These are phyloP conservation scores for Cystobasidium onofrii DNA, from an alignment of 768 basidiomycete genomes.

Conservation along the genomic window DNA sequence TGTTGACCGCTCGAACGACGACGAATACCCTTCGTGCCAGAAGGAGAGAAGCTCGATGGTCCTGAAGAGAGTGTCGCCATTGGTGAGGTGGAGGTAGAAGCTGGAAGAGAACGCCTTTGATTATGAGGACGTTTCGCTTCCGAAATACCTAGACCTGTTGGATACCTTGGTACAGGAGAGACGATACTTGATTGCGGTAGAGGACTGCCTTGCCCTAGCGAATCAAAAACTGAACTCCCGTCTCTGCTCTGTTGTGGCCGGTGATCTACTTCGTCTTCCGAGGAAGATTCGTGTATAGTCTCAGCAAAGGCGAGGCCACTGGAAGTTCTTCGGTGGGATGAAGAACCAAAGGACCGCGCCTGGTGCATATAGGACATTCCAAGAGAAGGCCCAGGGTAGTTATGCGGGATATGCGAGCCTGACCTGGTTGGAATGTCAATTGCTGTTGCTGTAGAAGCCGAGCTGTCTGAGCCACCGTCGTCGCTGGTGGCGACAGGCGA, in stretches of 20 bases:
- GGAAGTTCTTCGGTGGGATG: neutral
- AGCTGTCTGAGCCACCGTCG: conserved; percentile 3
- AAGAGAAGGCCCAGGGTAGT: neutral
- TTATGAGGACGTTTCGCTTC: neutral
- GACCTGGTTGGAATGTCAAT: conserved; percentile 20
- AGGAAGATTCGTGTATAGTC: conserved; percentile 9
- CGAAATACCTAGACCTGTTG: neutral
- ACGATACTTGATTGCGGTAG: neutral
- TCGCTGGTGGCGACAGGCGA: conserved; percentile 26
- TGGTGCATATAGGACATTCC: neutral
- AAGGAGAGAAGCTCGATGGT: neutral
- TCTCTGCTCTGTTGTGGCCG: neutral
- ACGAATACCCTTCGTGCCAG: neutral
- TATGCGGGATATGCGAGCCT: neutral
- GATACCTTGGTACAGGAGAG: neutral
- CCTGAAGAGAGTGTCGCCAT: neutral
- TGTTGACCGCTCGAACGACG: conserved; percentile 20
- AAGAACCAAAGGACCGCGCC: neutral
- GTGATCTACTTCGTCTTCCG: neutral
- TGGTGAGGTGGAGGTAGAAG: conserved; percentile 10
- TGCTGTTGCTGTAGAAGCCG: conserved; percentile 10
- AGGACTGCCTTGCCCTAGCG: neutral
- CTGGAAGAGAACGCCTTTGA: conserved; percentile 5
- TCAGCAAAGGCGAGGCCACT: neutral
- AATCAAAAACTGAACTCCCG: neutral